Percentiles rank a stretch among this genome's conserved stretches.
These are phyloP conservation scores for Neospermospora avenae DNA, from an alignment of 2,329 filamentous ascomycete species.

Conservation along the genomic window DNA sequence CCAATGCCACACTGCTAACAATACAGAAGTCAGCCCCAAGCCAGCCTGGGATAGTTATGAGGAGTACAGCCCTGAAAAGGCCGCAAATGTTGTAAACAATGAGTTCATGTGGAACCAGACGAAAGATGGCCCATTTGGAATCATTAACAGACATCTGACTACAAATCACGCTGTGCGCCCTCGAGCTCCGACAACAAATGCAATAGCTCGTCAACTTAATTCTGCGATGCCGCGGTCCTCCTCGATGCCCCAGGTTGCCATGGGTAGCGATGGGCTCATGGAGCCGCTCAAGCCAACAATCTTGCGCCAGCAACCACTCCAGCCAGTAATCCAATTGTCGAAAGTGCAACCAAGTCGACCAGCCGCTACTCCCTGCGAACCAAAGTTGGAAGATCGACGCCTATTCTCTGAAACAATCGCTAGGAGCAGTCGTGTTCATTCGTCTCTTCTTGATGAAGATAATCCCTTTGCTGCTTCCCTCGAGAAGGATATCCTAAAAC, in stretches of 20 bases:
- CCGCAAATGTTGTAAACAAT: neutral
- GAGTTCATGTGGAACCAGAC: neutral
- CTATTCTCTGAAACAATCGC: neutral
- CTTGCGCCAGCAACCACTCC: neutral
- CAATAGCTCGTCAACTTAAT: neutral
- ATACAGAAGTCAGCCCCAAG: neutral
- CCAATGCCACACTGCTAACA: neutral
- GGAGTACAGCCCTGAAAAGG: constrained; percentile 4
- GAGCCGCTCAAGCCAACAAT: neutral
- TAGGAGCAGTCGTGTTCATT: neutral
- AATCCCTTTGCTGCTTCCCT: neutral
- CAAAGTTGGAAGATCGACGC: neutral
- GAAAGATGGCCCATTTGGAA: neutral
- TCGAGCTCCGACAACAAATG: neutral
- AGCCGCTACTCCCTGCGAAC: neutral
- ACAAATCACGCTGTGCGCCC: neutral
- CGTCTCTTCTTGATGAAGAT: constrained; percentile 12
- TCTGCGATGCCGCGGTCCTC: neutral
- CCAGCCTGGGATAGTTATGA: constrained; percentile 7
- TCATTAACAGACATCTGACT: neutral
- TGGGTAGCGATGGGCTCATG: neutral
- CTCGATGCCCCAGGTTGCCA: neutral
- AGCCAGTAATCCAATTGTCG: neutral
- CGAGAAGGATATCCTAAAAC: neutral
- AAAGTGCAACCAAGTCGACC: neutral